Base-by-base conservation (phyloP, 2,329 filamentous ascomycete species). In the Ploettnerulaceae sp. region DNA sequence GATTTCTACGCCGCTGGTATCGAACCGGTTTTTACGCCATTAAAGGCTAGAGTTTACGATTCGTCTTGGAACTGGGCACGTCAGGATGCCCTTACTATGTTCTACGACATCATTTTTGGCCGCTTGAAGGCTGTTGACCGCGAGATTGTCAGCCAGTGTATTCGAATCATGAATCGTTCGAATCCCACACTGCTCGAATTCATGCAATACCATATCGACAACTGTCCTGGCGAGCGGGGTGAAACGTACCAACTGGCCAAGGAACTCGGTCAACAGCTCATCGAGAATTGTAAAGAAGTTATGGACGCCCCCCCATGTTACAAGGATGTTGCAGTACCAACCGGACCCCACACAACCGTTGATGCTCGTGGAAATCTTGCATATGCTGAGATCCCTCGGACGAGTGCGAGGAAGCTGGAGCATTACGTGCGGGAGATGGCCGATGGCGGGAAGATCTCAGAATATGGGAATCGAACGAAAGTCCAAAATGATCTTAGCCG, bases 171-270 rank as follows among this genome's bases (percentile, higher is more conserved):
- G 93, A 98, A 96, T 74, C 86, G 93, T 53, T 95, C 93, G 25
- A 98, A 97, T 66, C 93, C 93, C 2, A 85, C 88, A 26, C 81
- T 98, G 1, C 79, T 98, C 48, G 91, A 98, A 59, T 98, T 96
- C 70, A 98, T 98, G 93, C 93, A 98, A 66, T 97, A 98, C 62
- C 93, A 98, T 71, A 98, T 98, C 63, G 93, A 98, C 63, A 93
- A 97, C 73, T 97, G 91, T 72, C 93, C 93, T 0, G 90, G 90
- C 0, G 90, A 98, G 64, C 85, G 91, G 40, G 93, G 93, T 49
- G 93, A 98, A 72, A 98, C 93, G 1, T 98, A 98, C 70, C 80
- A 93, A 70, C 82, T 98, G n/a, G 93, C 93, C 33, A 95, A 98
- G 72, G 83, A 93, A 68, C 84, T 98, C 18, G 91, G 89, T 26